A percentile compares a stretch with the other conserved stretches of the same genome.
Evolutionary conservation across 306 rosid species (phyloP).

Genomic region (Fagus crenata): DNA sequence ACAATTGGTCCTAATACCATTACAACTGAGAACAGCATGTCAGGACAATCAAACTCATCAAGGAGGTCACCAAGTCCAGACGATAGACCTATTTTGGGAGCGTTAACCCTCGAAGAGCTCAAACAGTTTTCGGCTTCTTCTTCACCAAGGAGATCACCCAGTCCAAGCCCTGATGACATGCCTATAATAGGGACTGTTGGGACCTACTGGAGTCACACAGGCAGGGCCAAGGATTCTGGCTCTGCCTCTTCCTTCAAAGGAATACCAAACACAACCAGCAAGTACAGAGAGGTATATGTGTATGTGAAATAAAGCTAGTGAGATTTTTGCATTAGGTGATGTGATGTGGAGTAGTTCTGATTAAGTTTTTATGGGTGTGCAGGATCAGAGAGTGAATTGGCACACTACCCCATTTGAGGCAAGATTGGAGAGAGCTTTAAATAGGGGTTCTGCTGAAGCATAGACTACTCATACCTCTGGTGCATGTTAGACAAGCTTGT

Average conservation of each 20-base stretch:
- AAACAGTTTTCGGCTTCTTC: constrained; percentile 66
- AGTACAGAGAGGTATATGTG: constrained; percentile 78
- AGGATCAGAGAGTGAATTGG: constrained; percentile 84
- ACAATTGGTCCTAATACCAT: constrained; percentile 13
- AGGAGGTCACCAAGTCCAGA: constrained; percentile 41
- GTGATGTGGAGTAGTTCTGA: constrained; percentile 38
- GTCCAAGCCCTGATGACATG: constrained; percentile 67
- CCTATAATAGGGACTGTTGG: constrained; percentile 86
- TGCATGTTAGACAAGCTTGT: constrained; percentile 33
- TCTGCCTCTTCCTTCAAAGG: constrained; percentile 67
- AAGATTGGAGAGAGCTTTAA: constrained; percentile 81
- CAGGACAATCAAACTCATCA: constrained; percentile 61
- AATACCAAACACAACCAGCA: constrained; percentile 84
- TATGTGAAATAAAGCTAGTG: constrained; percentile 37
- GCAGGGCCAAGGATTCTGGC: constrained; percentile 42
- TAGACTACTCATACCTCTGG: constrained; percentile 34
- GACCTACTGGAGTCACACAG: constrained; percentile 56
- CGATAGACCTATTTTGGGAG: constrained; percentile 89
- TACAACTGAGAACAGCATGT: constrained; percentile 49
- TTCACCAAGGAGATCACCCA: constrained; percentile 72
- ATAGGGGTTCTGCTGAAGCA: constrained; percentile 46
- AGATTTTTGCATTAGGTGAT: constrained; percentile 20
- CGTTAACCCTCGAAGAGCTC: constrained; percentile 76
- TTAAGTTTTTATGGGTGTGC: constrained; percentile 45
- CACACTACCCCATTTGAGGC: constrained; percentile 86